These are phyloP conservation scores for Cercospora zeina DNA, from an alignment of 2,329 filamentous ascomycete species.

Conservation along the genomic window DNA sequence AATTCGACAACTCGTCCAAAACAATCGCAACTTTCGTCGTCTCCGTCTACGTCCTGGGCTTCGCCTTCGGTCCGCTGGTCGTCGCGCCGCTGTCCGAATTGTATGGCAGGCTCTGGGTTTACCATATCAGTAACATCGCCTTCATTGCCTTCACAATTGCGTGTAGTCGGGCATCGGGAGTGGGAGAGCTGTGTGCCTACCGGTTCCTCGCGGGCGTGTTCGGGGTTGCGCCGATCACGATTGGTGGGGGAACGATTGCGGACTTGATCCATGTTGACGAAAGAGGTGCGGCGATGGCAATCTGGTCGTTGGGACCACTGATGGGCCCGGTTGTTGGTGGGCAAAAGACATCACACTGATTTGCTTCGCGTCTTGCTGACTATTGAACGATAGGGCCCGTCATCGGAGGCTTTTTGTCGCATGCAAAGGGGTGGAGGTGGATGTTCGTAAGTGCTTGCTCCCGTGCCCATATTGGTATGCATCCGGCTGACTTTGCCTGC, in stretches of 20 bases:
- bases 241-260: conserved; percentile 35
- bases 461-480: background rate
- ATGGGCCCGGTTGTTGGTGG: conserved; percentile 24
- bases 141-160: conserved; percentile 39
- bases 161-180: conserved; percentile 37
- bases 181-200: conserved; percentile 36
- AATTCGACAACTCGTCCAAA: conserved; percentile 58
- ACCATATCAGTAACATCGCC: conserved; percentile 37
- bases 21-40: conserved; percentile 65
- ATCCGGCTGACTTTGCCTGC: background rate
- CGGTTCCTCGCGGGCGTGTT: conserved; percentile 39
- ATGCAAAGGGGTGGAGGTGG: conserved; percentile 69
- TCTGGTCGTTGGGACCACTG: conserved; percentile 38
- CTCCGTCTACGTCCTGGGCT: conserved; percentile 62
- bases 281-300: conserved; percentile 36
- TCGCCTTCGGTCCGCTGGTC: conserved; percentile 48
- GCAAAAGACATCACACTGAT: background rate
- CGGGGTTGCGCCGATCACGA: conserved; percentile 38
- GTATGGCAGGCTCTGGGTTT: conserved; percentile 38
- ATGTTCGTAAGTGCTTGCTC: conserved; percentile 20
- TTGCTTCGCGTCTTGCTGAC: background rate
- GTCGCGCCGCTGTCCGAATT: conserved; percentile 47
- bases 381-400: conserved; percentile 51
- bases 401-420: conserved; percentile 62
- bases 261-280: conserved; percentile 36